Base-by-base conservation (phyloP, 75 land plant genomes). In the Cupressus sempervirens region DNA sequence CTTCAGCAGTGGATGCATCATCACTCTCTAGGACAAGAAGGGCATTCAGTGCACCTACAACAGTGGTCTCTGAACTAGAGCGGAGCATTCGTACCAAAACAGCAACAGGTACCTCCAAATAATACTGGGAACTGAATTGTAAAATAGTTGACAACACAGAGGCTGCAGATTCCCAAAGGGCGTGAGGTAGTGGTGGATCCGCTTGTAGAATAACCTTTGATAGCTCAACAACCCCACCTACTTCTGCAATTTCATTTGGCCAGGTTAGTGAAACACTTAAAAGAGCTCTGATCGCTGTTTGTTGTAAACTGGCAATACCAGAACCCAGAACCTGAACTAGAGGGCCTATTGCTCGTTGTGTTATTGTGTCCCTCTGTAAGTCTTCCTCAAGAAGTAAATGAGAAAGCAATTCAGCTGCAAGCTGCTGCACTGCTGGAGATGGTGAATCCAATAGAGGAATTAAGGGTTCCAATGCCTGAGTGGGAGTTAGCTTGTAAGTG, bases 211-310 rank as follows among this genome's bases (percentile, higher is more conserved):
- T 94, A 15, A 96, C 95, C 87, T 92, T 96, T 35, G 99, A 97
- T 29, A 97, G 85, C 87, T 97, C 99, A 86, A 13, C 62, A 52
- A 97, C 98, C n/a, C 99, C 99, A 80, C 99, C 98, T 46, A 94
- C 98, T 88, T 93, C 97, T 68, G 95, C 98, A 85, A 97, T 94
- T 81, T 94, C 94, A 88, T 96, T 97, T 40, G 99, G 96, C 99
- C 99, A 97, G 67, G 90, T 88, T 41, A 91, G 82, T 34, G 98
- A 92, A 85, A 98, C 91, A 79, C 94, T 92, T 40, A 90, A 96
- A 84, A 97, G 90, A 82, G 99, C 99, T 80, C 91, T 94, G 30
- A 97, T 89, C 46, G 95, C 95, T 90, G 92, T 90, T 86, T 97
- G 98, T 81, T 97, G 99, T 84, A 96, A 83, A 45, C 90, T 93